phyloP scores from a whole-genome alignment of 331 rosid genomes.

The Arachis monticola region DNA sequence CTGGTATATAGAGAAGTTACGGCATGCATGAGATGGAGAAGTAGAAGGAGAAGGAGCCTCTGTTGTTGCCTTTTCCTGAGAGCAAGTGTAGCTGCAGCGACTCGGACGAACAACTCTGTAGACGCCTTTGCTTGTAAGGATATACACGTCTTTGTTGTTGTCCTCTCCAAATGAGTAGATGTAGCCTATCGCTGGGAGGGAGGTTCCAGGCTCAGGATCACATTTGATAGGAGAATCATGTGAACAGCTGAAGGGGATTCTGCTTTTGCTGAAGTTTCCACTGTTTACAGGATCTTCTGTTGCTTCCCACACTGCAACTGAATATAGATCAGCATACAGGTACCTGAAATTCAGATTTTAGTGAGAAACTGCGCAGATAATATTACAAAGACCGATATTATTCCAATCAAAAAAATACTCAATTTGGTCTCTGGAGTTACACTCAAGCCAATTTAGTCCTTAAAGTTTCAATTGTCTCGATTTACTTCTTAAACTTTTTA shows the following conservation, averaged over 20 bases:
- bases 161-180: slow-evolving; percentile 85
- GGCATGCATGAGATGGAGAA: slow-evolving; percentile 59
- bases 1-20: slow-evolving; percentile 40
- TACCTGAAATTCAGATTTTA: slow-evolving; percentile 55
- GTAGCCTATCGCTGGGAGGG: slow-evolving; percentile 73
- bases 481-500: too few relatives aligned
- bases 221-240: slow-evolving; percentile 74
- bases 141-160: slow-evolving; percentile 65
- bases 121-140: slow-evolving; percentile 81
- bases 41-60: slow-evolving; percentile 40
- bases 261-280: slow-evolving; percentile 65
- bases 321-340: slow-evolving; percentile 82
- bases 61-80: slow-evolving; percentile 64
- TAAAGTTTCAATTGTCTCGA: too few relatives aligned
- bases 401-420: too few relatives aligned
- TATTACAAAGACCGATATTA: not conserved
- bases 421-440: too few relatives aligned
- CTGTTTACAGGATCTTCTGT: slow-evolving; percentile 73
- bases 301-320: slow-evolving; percentile 72
- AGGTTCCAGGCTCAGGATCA: slow-evolving; percentile 51
- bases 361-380: slow-evolving; percentile 19
- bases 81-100: slow-evolving; percentile 81
- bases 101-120: slow-evolving; percentile 80
- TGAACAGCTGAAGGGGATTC: slow-evolving; percentile 71
- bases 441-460: too few relatives aligned